Base-by-base conservation (phyloP, 495 filamentous ascomycete species). In the Penicillium crystallinum region DNA sequence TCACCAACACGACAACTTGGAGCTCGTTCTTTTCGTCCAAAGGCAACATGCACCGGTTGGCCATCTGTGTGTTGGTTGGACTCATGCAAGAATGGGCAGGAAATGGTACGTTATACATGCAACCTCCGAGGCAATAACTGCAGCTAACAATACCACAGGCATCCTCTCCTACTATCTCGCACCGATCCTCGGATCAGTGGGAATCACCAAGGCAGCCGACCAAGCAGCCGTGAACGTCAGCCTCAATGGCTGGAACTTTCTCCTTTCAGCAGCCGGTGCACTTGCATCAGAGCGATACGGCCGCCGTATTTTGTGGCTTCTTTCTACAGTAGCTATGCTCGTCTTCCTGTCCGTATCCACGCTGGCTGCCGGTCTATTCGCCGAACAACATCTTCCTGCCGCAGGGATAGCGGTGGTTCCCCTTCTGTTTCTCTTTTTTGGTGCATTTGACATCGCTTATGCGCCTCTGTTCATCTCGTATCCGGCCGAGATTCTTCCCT, bases 401-500 rank as follows among this genome's bases (percentile, higher is more conserved):
- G 71, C 75, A 3, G 79, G 78, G 5, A 68, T 79, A 44, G 78
- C 73, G 5, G 78, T 80, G 25, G 69, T 85, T 4, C 78, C 81
- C 0, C 78, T 83, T 50, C 80, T 84, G 52, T 85, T 81, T 69
- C 56, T 86, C 27, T 86, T 86, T 64, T 62, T 67, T 55, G 53
- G 64, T 23, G 76, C 72, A 38, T 84, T 80, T 59, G 77, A 80
- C 50, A 77, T 84, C 39, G 78, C 77, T 19, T 83, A 81, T 62
- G 77, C 78, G 4, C 78, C 82, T 41, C 66, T 87, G 27, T 71
- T 86, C 36, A 77, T 86, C 47, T 78, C 84, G 22, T 85, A 85
- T 54, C 76, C 79, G 0, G 72, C 84, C 14, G 85, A 88, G 71
- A 80, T 89, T 19, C 67, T 86, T 12, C 83, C 84, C 0, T 90